A percentile compares a stretch with the other conserved stretches of the same genome.
phyloP scores from a whole-genome alignment of 306 rosid genomes.

The Rubus idaeus region DNA sequence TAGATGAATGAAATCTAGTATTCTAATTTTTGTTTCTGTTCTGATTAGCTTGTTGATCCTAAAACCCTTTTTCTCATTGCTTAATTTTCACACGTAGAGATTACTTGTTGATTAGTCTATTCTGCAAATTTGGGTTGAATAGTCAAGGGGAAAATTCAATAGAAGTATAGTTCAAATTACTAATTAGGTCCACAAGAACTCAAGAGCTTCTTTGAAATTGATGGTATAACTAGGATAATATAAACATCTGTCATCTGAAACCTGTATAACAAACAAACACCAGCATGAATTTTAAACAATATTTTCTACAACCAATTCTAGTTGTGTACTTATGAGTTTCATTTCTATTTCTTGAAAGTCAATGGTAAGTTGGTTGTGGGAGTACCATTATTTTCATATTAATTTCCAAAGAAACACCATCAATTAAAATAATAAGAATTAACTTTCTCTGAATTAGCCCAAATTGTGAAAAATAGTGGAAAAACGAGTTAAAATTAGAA shows the following conservation, averaged over 20 bases:
- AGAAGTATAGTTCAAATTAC: neutral
- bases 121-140: neutral
- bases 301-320: neutral
- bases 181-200: neutral
- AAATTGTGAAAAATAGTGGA: too few species aligned
- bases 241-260: neutral
- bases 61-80: neutral
- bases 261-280: neutral
- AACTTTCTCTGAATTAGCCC: too few species aligned
- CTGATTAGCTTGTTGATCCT: neutral
- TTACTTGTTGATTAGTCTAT: neutral
- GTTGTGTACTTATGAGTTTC: too few species aligned
- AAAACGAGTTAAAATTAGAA: too few species aligned
- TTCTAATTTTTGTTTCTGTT: neutral
- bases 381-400: too few species aligned
- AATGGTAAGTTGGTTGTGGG: neutral
- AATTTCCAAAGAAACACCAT: too few species aligned
- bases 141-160: neutral
- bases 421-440: too few species aligned
- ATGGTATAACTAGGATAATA: neutral
- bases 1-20: neutral
- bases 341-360: neutral
- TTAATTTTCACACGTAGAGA: neutral
- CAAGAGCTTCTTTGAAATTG: conserved; percentile 5
- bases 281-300: neutral